Evolutionary conservation across 2,329 filamentous ascomycete species (phyloP), one percentile per base, ranked within the genome.

Genomic region (Diaporthe vaccinii): DNA sequence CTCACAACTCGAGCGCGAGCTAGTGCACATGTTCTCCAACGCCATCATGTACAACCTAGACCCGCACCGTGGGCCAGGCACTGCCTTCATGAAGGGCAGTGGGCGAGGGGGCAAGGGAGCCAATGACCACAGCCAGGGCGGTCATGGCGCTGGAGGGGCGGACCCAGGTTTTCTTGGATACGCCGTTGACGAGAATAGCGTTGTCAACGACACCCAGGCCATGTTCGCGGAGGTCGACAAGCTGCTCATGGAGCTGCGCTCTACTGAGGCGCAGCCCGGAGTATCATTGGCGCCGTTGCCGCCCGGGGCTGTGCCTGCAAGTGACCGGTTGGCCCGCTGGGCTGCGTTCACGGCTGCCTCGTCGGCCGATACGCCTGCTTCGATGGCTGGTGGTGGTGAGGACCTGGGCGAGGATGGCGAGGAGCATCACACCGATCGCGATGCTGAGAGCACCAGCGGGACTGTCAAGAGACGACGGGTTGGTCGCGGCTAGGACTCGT

Each of bases 11-110:
- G 96, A 98, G 84, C 95, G 95, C 78, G 96, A 98, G 83, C 87
- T 98, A 15, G 95, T 97, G 79, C 94, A 97, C 80, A 98, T 98
- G 94, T 98, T 98, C 83, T 95, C 95, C 78, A 98, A 98, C 81
- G 96, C 97, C 25, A 94, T 98, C 84, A 98, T 99, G 97, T 99
- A 98, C 87, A 98, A 98, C 80, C 92, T 94, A 0, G 95, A 98
- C 77, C 92, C 93, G 0, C 88, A 94, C 78, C 90, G 93, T 36
- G 93, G 93, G 0, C 91, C 93, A 14, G 93, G 93, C 0, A 86
- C 89, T 2, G 86, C 88, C 0, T 94, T 95, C 78, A 83, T 90
- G 79, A 84, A 85, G 74, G 80, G 85, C 55, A 80, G 85, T 4
- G 75, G 75, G 3, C 81, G 82, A 31, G 83, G 80, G 0, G 84